A percentile compares a stretch with the other conserved stretches of the same genome.
phyloP scores from a whole-genome alignment of 2,329 filamentous ascomycete species.

The Tolypocladium cylindrosporum region DNA sequence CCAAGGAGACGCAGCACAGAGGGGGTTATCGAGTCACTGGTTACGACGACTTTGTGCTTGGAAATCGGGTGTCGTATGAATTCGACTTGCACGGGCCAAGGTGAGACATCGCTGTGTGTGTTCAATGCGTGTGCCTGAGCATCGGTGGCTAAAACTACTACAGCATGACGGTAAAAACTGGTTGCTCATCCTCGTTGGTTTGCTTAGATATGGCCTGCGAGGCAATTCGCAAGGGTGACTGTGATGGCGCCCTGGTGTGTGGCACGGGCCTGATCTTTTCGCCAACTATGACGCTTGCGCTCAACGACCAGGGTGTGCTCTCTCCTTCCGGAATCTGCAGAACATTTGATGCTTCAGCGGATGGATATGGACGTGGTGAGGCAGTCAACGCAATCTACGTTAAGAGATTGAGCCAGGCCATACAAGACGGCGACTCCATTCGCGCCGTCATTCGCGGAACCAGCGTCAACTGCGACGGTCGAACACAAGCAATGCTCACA shows the following conservation, averaged over 20 bases:
- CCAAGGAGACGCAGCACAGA: constrained; percentile 3
- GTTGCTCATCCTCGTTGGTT: constrained; percentile 18
- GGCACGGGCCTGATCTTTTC: constrained; percentile 10
- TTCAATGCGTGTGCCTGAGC: neutral
- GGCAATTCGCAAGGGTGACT: constrained; percentile 12
- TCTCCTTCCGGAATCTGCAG: constrained; percentile 15
- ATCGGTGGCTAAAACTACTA: too few relatives aligned
- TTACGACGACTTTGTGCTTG: constrained; percentile 14
- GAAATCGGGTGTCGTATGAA: constrained; percentile 20
- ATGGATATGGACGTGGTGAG: constrained; percentile 35
- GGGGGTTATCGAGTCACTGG: constrained; percentile 10
- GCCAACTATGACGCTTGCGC: constrained; percentile 6
- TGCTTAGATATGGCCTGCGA: constrained; percentile 17
- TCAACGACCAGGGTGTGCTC: constrained; percentile 5
- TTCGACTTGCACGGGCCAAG: constrained; percentile 13
- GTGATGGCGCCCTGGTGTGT: constrained; percentile 13
- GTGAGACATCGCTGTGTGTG: neutral
- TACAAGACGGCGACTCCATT: constrained; percentile 24
- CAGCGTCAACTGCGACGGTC: constrained; percentile 26
- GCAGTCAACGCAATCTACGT: constrained; percentile 22
- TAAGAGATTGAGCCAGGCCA: constrained; percentile 29
- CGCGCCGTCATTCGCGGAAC: constrained; percentile 16
- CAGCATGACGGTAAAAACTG: constrained; percentile 20
- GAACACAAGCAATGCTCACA: constrained; percentile 26
- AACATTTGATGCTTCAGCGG: constrained; percentile 17